Evolutionary conservation across 108 stramenopile species (phyloP).

Genomic region (Nitzschia sp.): DNA sequence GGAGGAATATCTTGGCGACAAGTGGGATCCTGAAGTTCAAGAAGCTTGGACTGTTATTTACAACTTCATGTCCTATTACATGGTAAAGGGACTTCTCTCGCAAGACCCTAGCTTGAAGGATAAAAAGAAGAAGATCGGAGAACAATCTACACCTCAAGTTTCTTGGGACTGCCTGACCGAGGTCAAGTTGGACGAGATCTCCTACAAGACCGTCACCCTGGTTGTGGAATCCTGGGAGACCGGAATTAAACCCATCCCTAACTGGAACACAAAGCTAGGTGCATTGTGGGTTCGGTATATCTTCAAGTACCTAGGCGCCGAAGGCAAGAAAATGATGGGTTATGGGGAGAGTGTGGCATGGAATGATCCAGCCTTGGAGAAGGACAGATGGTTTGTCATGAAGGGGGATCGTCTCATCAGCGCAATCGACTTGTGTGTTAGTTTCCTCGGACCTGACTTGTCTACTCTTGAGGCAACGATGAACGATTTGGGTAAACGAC

Average conservation of each 20-base stretch:
- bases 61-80: conserved; percentile 6
- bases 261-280: conserved; percentile 1
- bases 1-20: background rate
- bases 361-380: conserved; percentile 4
- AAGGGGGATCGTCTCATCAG: conserved; percentile 15
- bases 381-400: conserved; percentile 8
- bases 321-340: conserved; percentile 14
- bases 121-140: background rate
- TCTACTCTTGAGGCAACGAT: conserved; percentile 18
- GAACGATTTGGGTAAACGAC: conserved; percentile 21
- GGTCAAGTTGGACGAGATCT: background rate
- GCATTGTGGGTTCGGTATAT: conserved; percentile 14
- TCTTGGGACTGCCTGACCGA: conserved; percentile 2
- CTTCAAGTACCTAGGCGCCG: conserved; percentile 7
- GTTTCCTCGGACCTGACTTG: conserved; percentile 33
- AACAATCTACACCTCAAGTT: background rate
- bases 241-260: conserved; percentile 1
- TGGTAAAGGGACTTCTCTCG: background rate
- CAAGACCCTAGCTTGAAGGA: background rate
- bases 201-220: background rate
- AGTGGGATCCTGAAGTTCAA: background rate
- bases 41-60: background rate
- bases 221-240: conserved; percentile 4
- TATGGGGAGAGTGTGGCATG: background rate
- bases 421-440: conserved; percentile 16